A percentile compares a stretch with the other conserved stretches of the same genome.
Conservation (phyloP, 2,329 filamentous ascomycete genomes). For the Westerdykella sp. region DNA sequence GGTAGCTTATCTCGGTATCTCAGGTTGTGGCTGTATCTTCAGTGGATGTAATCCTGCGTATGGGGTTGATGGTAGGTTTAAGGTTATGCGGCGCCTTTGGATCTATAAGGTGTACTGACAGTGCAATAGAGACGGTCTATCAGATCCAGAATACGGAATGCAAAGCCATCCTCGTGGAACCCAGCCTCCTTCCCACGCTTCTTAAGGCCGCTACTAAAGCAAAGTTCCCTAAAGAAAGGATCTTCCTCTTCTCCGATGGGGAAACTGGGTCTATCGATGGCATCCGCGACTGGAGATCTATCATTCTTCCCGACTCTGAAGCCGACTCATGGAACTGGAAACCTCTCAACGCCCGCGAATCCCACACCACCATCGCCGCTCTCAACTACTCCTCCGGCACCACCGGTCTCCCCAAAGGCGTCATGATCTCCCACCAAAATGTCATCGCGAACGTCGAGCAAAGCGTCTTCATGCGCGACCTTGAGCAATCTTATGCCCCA, state of each 20-base stretch:
- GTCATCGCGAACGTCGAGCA: constrained; percentile 38
- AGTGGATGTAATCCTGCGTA: constrained; percentile 53
- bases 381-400: constrained; percentile 35
- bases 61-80: not conserved
- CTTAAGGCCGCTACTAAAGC: constrained; percentile 41
- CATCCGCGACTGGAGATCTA: constrained; percentile 40
- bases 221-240: constrained; percentile 38
- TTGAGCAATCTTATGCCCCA: constrained; percentile 22
- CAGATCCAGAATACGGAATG: constrained; percentile 49
- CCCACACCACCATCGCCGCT: constrained; percentile 21
- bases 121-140: constrained; percentile 42
- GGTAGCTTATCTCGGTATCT: constrained; percentile 49
- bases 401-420: constrained; percentile 42
- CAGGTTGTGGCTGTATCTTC: constrained; percentile 50
- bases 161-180: constrained; percentile 45
- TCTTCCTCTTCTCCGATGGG: constrained; percentile 47
- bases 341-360: constrained; percentile 32
- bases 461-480: constrained; percentile 36
- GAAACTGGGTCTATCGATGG: constrained; percentile 25
- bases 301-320: constrained; percentile 33
- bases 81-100: not conserved
- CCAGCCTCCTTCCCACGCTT: constrained; percentile 40
- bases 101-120: not conserved
- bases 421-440: constrained; percentile 42
- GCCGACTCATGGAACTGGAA: constrained; percentile 41